Base-by-base conservation (phyloP, 257 asterid species). In the Fraxinus anomala region DNA sequence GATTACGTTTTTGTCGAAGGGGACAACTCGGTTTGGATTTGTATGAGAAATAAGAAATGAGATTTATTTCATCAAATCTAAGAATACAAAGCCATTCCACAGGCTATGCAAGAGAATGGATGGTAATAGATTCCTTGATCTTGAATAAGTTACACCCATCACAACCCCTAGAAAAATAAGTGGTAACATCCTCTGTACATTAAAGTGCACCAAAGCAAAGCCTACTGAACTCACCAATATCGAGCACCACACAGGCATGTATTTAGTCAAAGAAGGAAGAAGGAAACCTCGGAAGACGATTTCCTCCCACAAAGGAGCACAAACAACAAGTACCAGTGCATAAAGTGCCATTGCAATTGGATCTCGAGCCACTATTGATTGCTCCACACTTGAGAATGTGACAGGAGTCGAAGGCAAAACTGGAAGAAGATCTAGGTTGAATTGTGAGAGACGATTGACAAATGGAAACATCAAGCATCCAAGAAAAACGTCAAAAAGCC, bases 241-340 rank as follows among this genome's bases (percentile, higher is more conserved):
- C 13, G 98, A 87, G 87, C 92, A 89, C 97, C 97, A 90, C 4
- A 96, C 99, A 0, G 99, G 99, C 99, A 96, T 96, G 82, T 92
- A 96, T 40, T 81, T 96, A 6, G 98, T 96, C 92, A 96, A 79
- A 9, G 97, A 93, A 26, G 99, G 98, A 71, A 96, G 89, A 47
- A 96, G 97, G 81, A 96, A 93, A 0, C 99, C 99, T 24, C 98
- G 87, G 74, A 96, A 96, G 36, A 96, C 95, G 0, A 96, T 89
- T 76, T 96, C 99, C 85, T 96, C 99, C 99, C 98, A 96, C 68
- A 96, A 40, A 13, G 98, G 99, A 37, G 98, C 99, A 5, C 98
- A 93, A 0, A 96, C 97, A 0, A 96, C 98, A 9, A 96, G 96
- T 31, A 93, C 97, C 70, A 90, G 83, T 0, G 99, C 93, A 1